Evolutionary conservation across 1,284 basidiomycete genomes (phyloP).

Genomic region (Heterobasidion irregulare): DNA sequence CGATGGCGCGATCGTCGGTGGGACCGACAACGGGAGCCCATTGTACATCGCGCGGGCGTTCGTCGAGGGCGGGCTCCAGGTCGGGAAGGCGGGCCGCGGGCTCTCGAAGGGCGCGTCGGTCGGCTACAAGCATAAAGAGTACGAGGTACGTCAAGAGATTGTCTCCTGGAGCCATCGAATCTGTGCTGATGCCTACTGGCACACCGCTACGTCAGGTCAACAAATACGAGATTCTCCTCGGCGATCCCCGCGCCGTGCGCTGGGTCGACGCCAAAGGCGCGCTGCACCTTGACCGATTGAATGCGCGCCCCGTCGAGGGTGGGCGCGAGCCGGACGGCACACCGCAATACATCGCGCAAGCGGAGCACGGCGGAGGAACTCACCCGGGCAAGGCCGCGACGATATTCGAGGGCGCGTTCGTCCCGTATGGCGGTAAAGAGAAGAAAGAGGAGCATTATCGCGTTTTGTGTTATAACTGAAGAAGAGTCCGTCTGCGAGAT

Average conservation of each 20-base stretch:
- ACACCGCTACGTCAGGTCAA: slow-evolving; percentile 31
- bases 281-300: slow-evolving; percentile 34
- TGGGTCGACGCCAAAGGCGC: slow-evolving; percentile 48
- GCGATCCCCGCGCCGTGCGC: slow-evolving; percentile 42
- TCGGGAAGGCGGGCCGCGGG: slow-evolving; percentile 53
- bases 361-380: slow-evolving; percentile 35
- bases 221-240: slow-evolving; percentile 62
- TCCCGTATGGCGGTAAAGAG: slow-evolving; percentile 43
- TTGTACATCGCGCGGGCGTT: slow-evolving; percentile 56
- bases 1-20: slow-evolving; percentile 43
- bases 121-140: slow-evolving; percentile 49
- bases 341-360: slow-evolving; percentile 53
- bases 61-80: slow-evolving; percentile 47
- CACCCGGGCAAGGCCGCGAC: slow-evolving; percentile 60
- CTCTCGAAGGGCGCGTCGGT: slow-evolving; percentile 56
- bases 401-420: slow-evolving; percentile 47
- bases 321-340: slow-evolving; percentile 57
- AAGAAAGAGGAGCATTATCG: slow-evolving; percentile 37
- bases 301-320: slow-evolving; percentile 50
- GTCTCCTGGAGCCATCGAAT: not conserved
- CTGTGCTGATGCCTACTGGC: not conserved
- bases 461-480: slow-evolving; percentile 29
- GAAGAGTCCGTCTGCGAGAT: not conserved
- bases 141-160: slow-evolving; percentile 36
- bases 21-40: slow-evolving; percentile 40